phyloP scores from a whole-genome alignment of 2,329 filamentous ascomycete species.

The Tolypocladium nubicola region DNA sequence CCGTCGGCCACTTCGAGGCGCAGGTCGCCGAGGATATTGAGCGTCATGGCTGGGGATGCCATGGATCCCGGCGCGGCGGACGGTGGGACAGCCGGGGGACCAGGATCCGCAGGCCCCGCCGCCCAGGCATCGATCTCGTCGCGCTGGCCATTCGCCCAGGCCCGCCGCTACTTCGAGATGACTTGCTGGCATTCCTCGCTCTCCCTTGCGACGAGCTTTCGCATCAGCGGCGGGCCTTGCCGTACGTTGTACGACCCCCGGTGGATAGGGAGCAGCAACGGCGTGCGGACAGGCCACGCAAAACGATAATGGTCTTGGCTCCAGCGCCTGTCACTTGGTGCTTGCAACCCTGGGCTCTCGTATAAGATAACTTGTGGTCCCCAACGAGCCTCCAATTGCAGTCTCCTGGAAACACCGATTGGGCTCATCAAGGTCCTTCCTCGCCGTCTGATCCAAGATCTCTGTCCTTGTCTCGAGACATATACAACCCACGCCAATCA shows the following conservation, averaged over 20 bases:
- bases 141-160: background rate
- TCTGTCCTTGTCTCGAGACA: background rate
- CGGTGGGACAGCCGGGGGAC: background rate
- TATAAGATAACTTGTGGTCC: background rate
- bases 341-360: background rate
- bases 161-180: background rate
- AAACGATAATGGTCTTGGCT: background rate
- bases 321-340: background rate
- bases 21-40: background rate
- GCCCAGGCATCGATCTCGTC: background rate
- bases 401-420: background rate
- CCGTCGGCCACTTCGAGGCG: background rate
- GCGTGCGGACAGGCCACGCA: background rate
- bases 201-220: background rate
- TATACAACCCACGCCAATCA: background rate
- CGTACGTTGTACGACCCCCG: background rate
- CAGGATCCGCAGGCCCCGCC: background rate
- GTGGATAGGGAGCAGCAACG: background rate
- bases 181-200: background rate
- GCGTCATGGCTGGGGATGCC: background rate
- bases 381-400: background rate
- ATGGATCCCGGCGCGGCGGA: background rate
- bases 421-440: background rate
- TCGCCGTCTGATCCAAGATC: background rate
- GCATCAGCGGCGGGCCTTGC: background rate